These are phyloP conservation scores for Tetrahymena elliotti DNA, from an alignment of 73 alveolate species.

Conservation along the genomic window DNA sequence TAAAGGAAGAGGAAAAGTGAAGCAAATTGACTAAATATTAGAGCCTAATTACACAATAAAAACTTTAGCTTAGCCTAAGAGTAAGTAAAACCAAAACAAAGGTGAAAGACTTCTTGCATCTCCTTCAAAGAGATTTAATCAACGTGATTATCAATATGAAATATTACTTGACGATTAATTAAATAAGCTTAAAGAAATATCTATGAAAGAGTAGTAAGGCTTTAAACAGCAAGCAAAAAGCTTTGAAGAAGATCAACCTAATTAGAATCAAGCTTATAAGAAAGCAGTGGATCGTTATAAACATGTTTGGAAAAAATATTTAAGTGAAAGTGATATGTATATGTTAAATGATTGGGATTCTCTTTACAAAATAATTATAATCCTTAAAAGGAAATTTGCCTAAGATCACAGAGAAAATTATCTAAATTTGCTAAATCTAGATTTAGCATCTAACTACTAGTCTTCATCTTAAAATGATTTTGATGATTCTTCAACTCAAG, in stretches of 20 bases:
- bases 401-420: slow-evolving; percentile 27
- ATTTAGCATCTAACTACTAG: neutral
- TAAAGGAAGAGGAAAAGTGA: neutral
- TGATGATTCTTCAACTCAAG: slow-evolving; percentile 24
- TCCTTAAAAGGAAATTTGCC: slow-evolving; percentile 13
- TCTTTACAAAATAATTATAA: slow-evolving; percentile 15
- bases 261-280: neutral
- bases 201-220: neutral
- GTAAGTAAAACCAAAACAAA: neutral
- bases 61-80: neutral
- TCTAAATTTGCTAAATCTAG: slow-evolving; percentile 5
- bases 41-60: neutral
- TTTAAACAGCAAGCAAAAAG: neutral
- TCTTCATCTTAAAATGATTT: slow-evolving; percentile 27
- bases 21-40: neutral
- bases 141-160: neutral
- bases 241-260: neutral
- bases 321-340: neutral
- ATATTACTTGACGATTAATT: neutral
- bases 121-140: neutral
- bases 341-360: neutral
- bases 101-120: neutral
- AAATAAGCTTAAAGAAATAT: neutral
- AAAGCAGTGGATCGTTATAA: neutral
- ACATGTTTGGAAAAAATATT: neutral